Evolutionary conservation across 2,329 filamentous ascomycete genomes (phyloP).

Genomic region (Fusarium heterosporum): DNA sequence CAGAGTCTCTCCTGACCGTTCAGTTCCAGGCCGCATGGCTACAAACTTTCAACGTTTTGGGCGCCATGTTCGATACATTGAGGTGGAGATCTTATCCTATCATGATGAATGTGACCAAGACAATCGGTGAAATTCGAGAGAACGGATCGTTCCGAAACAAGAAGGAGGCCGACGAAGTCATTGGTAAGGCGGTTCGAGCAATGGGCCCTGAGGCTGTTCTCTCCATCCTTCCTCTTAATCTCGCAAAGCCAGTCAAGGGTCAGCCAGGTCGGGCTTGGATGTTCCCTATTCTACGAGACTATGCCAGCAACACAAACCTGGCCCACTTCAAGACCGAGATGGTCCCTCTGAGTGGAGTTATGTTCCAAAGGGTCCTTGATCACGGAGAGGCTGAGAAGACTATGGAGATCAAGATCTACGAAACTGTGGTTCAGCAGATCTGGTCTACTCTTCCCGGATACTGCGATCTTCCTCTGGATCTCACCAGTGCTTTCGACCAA

Average conservation of each 20-base stretch:
- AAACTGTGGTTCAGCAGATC: conserved; percentile 94
- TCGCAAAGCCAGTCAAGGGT: conserved; percentile 79
- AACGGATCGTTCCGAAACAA: conserved; percentile 93
- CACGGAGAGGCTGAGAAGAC: conserved; percentile 87
- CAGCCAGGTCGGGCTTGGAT: conserved; percentile 93
- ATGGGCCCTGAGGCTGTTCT: conserved; percentile 92
- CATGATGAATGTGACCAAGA: conserved; percentile 78
- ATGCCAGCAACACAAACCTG: conserved; percentile 88
- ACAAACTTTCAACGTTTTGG: conserved; percentile 91
- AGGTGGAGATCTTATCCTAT: conserved; percentile 87
- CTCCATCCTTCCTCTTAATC: conserved; percentile 84
- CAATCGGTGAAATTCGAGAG: conserved; percentile 85
- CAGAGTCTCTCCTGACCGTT: conserved; percentile 81
- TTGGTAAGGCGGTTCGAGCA: conserved; percentile 86
- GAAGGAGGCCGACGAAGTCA: conserved; percentile 91
- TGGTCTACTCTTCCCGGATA: conserved; percentile 96
- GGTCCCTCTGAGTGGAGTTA: conserved; percentile 86
- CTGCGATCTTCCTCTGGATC: conserved; percentile 89
- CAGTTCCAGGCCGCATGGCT: conserved; percentile 96
- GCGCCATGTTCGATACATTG: conserved; percentile 86
- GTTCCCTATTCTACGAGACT: conserved; percentile 89
- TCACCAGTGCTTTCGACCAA: conserved; percentile 83
- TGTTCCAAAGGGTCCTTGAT: conserved; percentile 90
- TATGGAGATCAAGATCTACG: conserved; percentile 97
- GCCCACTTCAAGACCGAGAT: conserved; percentile 87